Base-by-base conservation (phyloP, 2,329 filamentous ascomycete species). In the Erysiphe neolycopersici region DNA sequence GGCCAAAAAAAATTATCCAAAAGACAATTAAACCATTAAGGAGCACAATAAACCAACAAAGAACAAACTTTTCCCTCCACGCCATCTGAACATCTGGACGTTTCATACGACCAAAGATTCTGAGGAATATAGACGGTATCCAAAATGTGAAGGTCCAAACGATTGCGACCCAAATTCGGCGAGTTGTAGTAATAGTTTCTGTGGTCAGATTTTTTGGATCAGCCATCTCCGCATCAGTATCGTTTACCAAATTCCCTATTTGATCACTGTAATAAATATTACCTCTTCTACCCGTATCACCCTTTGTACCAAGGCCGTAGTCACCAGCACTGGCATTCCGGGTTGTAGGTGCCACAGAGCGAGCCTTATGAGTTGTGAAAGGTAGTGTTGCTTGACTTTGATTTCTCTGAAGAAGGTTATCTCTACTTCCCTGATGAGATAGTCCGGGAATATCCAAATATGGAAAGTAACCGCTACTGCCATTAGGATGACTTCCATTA, bases 51-150 rank as follows among this genome's bases (percentile, higher is more conserved):
- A 93, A 53, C 46, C 80, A 64, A 40, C 85, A 74, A 11, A 98
- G 64, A 0, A 89, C 78, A 11, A 98, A 43, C 61, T 98, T 98
- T 56, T 98, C 89, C 60, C 89, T 73, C 89, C 89, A 98, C 0
- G 89, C 89, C 73, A 94, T 80, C 22, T 89, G 80, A 9, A 98
- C 83, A 61, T 98, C 89, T 1, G 85, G 89, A 44, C 89, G 76
- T 62, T 92, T 91, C 89, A 98, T 98, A 18, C 87, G 80, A 30
- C 89, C 89, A 46, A 95, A 55, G 47, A 68, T 77, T n/a, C 71
- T 70, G 14, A 98, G 72, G 2, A 80, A 50, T 41, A 82, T 79
- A 0, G 87, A 95, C 0, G 89, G 89, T 50, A 94, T 89, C 79
- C 81, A 95, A 58, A 83, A 95, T 0, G 89, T 98, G 41, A 91